Percentiles rank a stretch among this genome's conserved stretches.
Evolutionary conservation across 257 asterid genomes (phyloP).

Genomic region (Craterostigma plantagineum): DNA sequence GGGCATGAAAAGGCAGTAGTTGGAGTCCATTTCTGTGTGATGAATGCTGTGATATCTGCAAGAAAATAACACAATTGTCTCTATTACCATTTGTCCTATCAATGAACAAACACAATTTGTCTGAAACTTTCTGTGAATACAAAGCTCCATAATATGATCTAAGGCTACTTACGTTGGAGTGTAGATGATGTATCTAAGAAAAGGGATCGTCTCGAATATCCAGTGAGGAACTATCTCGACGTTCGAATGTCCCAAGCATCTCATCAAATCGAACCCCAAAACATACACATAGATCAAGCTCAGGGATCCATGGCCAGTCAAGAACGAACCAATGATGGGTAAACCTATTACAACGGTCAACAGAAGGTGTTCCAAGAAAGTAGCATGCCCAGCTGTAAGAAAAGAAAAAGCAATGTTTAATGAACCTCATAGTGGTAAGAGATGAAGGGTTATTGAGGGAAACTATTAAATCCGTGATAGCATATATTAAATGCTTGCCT

Average conservation of each 20-base stretch:
- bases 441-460: no score
- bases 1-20: conserved; percentile 85
- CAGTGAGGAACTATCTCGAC: conserved; percentile 64
- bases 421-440: no score
- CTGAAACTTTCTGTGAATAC: no score
- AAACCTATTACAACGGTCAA: conserved; percentile 45
- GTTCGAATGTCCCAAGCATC: conserved; percentile 81
- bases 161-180: conserved; percentile 78
- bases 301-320: conserved; percentile 52
- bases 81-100: no score
- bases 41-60: conserved; percentile 76
- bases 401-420: no score
- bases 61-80: no score
- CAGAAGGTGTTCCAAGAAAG: conserved; percentile 54
- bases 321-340: conserved; percentile 43
- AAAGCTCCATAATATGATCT: no score
- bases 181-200: conserved; percentile 43
- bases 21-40: conserved; percentile 41
- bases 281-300: conserved; percentile 44
- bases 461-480: background rate
- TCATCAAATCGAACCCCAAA: conserved; percentile 43
- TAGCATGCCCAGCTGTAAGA: conserved; percentile 70
- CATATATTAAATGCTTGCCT: background rate
- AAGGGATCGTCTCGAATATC: conserved; percentile 38
- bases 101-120: no score